Percentiles rank a stretch among this genome's conserved stretches.
Evolutionary conservation across 164 flowering plant species (phyloP).

Genomic region (Litsea cubeba): DNA sequence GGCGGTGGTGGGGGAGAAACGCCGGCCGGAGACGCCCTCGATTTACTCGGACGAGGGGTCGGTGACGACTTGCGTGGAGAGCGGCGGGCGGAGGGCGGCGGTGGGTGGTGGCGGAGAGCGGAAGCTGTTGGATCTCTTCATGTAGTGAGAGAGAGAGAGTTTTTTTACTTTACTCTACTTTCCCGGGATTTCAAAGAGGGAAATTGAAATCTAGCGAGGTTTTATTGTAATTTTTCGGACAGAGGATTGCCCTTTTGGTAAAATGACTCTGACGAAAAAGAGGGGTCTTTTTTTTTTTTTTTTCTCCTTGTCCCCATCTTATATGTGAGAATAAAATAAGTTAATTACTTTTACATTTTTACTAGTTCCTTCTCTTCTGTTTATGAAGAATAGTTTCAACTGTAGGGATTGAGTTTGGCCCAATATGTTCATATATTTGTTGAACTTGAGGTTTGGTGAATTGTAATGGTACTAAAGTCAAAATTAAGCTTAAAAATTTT

Average conservation of each 20-base stretch:
- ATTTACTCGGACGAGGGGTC: slow-evolving; percentile 58
- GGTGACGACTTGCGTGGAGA: slow-evolving; percentile 48
- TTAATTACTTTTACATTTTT: neutral
- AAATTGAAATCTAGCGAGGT: slow-evolving; percentile 15
- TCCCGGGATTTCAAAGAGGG: slow-evolving; percentile 3
- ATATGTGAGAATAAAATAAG: neutral
- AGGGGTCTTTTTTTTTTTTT: neutral
- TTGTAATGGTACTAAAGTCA: too few relatives aligned
- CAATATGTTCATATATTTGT: too few relatives aligned
- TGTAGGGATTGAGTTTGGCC: too few relatives aligned
- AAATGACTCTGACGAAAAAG: slow-evolving; percentile 5
- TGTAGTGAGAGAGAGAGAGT: slow-evolving; percentile 1
- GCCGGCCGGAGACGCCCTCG: slow-evolving; percentile 53
- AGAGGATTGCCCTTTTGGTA: slow-evolving; percentile 16
- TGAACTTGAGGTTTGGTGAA: too few relatives aligned
- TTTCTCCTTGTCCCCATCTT: neutral
- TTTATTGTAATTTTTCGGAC: slow-evolving; percentile 13
- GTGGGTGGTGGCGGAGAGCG: slow-evolving; percentile 6
- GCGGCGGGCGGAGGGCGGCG: slow-evolving; percentile 2
- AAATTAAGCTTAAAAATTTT: too few relatives aligned
- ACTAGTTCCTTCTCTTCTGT: too few relatives aligned
- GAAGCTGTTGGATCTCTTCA: slow-evolving; percentile 23
- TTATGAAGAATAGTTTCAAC: too few relatives aligned
- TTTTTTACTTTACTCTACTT: neutral
- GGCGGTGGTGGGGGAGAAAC: slow-evolving; percentile 14